These are phyloP conservation scores for Phaseolus coccineus DNA, from an alignment of 331 rosid species.

Conservation along the genomic window DNA sequence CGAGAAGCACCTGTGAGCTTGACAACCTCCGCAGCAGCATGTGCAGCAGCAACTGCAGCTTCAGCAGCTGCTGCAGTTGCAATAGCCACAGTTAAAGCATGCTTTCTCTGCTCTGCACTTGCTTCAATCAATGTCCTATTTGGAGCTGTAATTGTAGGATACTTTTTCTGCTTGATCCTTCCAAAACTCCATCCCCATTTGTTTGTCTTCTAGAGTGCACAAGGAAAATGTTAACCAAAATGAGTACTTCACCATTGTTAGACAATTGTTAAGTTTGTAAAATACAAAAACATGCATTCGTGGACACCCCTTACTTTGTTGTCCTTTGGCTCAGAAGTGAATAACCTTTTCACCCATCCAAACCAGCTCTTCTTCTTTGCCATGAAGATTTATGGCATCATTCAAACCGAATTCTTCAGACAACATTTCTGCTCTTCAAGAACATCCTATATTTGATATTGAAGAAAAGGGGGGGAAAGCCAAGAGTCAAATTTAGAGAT, in stretches of 20 bases:
- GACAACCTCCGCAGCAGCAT: constrained; percentile 93
- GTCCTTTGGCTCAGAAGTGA: constrained; percentile 55
- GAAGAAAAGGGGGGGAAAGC: constrained; percentile 17
- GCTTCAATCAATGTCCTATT: constrained; percentile 63
- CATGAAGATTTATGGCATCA: constrained; percentile 59
- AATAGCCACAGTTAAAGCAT: constrained; percentile 79
- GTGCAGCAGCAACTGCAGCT: constrained; percentile 92
- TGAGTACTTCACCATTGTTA: not conserved
- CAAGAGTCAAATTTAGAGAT: constrained; percentile 23
- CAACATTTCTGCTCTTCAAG: constrained; percentile 32
- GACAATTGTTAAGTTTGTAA: not conserved
- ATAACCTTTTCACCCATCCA: constrained; percentile 71
- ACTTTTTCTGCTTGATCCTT: constrained; percentile 53
- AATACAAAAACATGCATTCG: not conserved
- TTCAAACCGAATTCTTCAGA: constrained; percentile 40
- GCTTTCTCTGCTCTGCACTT: constrained; percentile 75
- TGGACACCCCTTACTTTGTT: constrained; percentile 53
- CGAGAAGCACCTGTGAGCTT: constrained; percentile 60
- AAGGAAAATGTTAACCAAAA: constrained; percentile 23
- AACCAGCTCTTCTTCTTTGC: constrained; percentile 73
- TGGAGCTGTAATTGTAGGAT: constrained; percentile 60
- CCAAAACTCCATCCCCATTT: constrained; percentile 67
- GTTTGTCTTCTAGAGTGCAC: constrained; percentile 55
- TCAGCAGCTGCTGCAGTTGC: constrained; percentile 91
- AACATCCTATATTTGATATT: constrained; percentile 34